Evolutionary conservation across 352 stramenopile species (phyloP).

Genomic region (Plasmopara viticola): DNA sequence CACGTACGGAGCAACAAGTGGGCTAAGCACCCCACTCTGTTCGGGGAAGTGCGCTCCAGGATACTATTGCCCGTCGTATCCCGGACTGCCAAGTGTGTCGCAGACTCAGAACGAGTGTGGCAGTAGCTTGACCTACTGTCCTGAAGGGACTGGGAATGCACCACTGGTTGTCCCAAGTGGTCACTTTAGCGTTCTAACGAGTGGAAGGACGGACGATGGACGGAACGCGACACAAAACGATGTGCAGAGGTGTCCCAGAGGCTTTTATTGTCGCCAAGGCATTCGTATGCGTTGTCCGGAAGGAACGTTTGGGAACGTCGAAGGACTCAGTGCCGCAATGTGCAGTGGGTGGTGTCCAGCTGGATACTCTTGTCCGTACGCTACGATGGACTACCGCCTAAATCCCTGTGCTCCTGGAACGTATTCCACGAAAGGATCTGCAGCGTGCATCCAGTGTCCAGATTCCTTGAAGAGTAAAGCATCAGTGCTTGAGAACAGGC

Average conservation of each 20-base stretch:
- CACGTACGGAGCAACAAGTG: constrained; percentile 48
- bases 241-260: constrained; percentile 45
- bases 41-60: constrained; percentile 56
- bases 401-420: constrained; percentile 40
- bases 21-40: constrained; percentile 37
- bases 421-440: constrained; percentile 37
- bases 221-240: constrained; percentile 49
- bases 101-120: constrained; percentile 47
- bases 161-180: constrained; percentile 36
- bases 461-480: constrained; percentile 13
- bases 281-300: constrained; percentile 58
- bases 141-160: constrained; percentile 42
- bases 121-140: constrained; percentile 48
- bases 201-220: constrained; percentile 24
- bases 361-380: constrained; percentile 61
- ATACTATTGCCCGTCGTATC: constrained; percentile 69
- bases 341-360: constrained; percentile 66
- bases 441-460: constrained; percentile 41
- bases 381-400: constrained; percentile 35
- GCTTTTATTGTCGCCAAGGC: constrained; percentile 71
- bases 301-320: constrained; percentile 49
- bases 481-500: constrained; percentile 18
- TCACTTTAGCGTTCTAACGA: constrained; percentile 46
- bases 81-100: constrained; percentile 30
- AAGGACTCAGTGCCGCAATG: constrained; percentile 38